Evolutionary conservation across 2,329 filamentous ascomycete species (phyloP).

Genomic region (Lasiodiplodia sp.): DNA sequence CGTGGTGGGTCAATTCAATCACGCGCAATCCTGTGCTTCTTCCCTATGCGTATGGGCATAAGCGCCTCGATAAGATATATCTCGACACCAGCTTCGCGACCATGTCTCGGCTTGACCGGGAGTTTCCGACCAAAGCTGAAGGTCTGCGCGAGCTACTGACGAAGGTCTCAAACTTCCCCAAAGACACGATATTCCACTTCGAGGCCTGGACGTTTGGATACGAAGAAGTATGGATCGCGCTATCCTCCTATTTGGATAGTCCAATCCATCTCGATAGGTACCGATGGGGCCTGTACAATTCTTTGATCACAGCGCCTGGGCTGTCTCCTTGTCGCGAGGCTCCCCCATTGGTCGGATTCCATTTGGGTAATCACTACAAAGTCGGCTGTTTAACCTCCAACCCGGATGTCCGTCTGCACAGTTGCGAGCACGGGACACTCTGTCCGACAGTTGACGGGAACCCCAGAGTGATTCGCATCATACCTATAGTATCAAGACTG

Average conservation of each 20-base stretch:
- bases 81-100: conserved; percentile 83
- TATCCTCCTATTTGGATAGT: conserved; percentile 73
- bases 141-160: conserved; percentile 76
- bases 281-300: conserved; percentile 74
- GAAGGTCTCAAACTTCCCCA: conserved; percentile 72
- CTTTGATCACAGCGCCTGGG: conserved; percentile 54
- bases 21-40: conserved; percentile 74
- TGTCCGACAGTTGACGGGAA: conserved; percentile 60
- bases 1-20: conserved; percentile 82
- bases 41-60: conserved; percentile 66
- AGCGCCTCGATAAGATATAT: conserved; percentile 78
- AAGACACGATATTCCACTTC: conserved; percentile 81
- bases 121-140: conserved; percentile 72
- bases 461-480: conserved; percentile 72
- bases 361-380: conserved; percentile 74
- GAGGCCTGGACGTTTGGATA: conserved; percentile 93
- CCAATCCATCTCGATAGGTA: conserved; percentile 85
- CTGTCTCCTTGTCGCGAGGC: conserved; percentile 64
- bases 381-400: conserved; percentile 75
- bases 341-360: conserved; percentile 74
- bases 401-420: conserved; percentile 74
- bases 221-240: conserved; percentile 87
- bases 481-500: conserved; percentile 75
- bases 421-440: conserved; percentile 77
- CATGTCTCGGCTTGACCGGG: conserved; percentile 55